These are phyloP conservation scores for Castanea sativa DNA, from an alignment of 306 rosid species.

Conservation along the genomic window DNA sequence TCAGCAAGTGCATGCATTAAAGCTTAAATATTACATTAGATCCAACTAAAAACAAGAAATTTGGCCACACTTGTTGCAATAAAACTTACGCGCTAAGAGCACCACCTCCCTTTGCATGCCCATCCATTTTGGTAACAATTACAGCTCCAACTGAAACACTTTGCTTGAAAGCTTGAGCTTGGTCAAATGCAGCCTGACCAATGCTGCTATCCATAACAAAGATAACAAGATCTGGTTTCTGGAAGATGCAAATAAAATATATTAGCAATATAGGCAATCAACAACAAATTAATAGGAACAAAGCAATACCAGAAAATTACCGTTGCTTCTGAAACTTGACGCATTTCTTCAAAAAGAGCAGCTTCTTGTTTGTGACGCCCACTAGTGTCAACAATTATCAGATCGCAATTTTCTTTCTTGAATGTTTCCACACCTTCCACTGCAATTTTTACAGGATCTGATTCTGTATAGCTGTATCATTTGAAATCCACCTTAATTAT, in stretches of 20 bases:
- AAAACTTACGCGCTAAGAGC: slow-evolving; percentile 80
- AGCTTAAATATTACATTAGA: not conserved
- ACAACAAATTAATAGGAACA: not conserved
- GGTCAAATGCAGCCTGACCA: slow-evolving; percentile 92
- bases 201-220: slow-evolving; percentile 93
- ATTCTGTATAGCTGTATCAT: slow-evolving; percentile 62
- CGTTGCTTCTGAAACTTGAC: slow-evolving; percentile 90
- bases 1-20: not conserved
- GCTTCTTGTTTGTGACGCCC: slow-evolving; percentile 90
- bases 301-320: slow-evolving; percentile 40
- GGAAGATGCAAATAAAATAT: slow-evolving; percentile 34
- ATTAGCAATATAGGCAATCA: slow-evolving; percentile 7
- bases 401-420: slow-evolving; percentile 78
- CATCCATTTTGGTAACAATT: slow-evolving; percentile 81
- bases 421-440: slow-evolving; percentile 83
- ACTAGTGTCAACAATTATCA: slow-evolving; percentile 83
- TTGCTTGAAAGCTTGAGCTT: slow-evolving; percentile 79
- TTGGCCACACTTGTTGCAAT: slow-evolving; percentile 1
- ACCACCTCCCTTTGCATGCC: slow-evolving; percentile 91
- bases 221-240: slow-evolving; percentile 84
- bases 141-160: slow-evolving; percentile 89
- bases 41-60: slow-evolving; percentile 1
- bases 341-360: slow-evolving; percentile 93
- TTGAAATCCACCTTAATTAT: slow-evolving; percentile 13
- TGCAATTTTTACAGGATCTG: slow-evolving; percentile 80